Base-by-base conservation (phyloP, 768 basidiomycete species). In the Boletellus ananas region DNA sequence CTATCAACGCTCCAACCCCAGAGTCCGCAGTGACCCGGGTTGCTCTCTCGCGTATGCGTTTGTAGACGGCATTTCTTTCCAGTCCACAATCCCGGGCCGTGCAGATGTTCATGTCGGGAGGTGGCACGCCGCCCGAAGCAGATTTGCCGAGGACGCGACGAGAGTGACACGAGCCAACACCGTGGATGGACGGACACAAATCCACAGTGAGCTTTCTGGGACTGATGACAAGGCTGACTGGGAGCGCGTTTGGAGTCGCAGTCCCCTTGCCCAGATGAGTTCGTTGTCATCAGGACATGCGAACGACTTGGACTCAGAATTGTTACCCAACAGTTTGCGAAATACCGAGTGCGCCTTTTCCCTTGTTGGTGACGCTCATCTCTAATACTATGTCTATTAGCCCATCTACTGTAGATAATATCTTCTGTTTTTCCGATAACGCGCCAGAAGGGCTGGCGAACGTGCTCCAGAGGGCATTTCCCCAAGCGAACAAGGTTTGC, bases 31-130 rank as follows among this genome's bases (percentile, higher is more conserved):
- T 25, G 66, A 58, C 23, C 49, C 66, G 18, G 63, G 81, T 1
- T 87, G 85, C 58, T 80, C 84, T 20, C 59, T 87, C 8, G 84
- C 80, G 1, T 79, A 85, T 45, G 73, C 80, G 45, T 56, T 71
- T 2, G 51, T 65, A 0, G 45, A 61, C 8, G 76, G 76, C 11
- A 67, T 72, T 1, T 67, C 77, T 1, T 89, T 89, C 58, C 74
- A 76, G n/a, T 87, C 86, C 9, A 74, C 73, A 1, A 77, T 89
- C 46, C 76, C 78, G 1, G 87, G 88, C 11, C 71, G 71, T 41
- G 65, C 70, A n/a, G 70, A 78, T 14, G 65, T 76, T 3, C 83
- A 85, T 58, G 86, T 90, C 12, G 88, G 88, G 25, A 73, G 86
- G 40, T 84, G 84, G 84, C 84, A 86, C 61, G 75, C 84, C 16